Percentiles rank a stretch among this genome's conserved stretches.
Evolutionary conservation across 1,284 basidiomycete species (phyloP).

Genomic region (Malassezia psittaci): DNA sequence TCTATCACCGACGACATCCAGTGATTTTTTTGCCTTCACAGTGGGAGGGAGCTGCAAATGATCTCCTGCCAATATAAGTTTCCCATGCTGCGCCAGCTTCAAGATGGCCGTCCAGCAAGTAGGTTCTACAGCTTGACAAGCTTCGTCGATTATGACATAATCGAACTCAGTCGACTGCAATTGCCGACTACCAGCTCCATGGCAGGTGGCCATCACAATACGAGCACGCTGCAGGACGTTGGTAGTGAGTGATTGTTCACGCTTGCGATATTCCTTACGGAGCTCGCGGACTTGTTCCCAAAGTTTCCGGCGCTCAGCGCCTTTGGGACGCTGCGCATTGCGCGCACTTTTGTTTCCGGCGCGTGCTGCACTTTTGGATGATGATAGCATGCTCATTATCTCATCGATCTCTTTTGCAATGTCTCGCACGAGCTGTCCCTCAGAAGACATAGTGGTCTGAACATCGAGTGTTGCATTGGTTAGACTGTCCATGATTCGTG

Average conservation of each 20-base stretch:
- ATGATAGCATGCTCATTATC: slow-evolving; percentile 12
- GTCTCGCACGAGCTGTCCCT: slow-evolving; percentile 37
- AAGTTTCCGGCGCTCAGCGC: slow-evolving; percentile 68
- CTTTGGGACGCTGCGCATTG: slow-evolving; percentile 49
- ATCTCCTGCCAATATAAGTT: slow-evolving; percentile 48
- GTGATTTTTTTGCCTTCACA: slow-evolving; percentile 50
- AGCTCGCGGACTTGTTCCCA: slow-evolving; percentile 85
- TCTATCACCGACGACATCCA: background rate
- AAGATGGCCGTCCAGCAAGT: slow-evolving; percentile 93
- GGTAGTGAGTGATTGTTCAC: slow-evolving; percentile 71
- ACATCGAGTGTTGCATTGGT: slow-evolving; percentile 75
- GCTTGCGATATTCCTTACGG: slow-evolving; percentile 81
- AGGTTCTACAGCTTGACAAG: slow-evolving; percentile 85
- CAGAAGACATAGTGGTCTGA: slow-evolving; percentile 55
- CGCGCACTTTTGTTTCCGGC: slow-evolving; percentile 38
- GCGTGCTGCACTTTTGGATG: slow-evolving; percentile 16
- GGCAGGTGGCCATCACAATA: slow-evolving; percentile 82
- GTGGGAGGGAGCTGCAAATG: slow-evolving; percentile 68
- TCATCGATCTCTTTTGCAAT: slow-evolving; percentile 28
- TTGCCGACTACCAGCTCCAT: slow-evolving; percentile 53
- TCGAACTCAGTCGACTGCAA: slow-evolving; percentile 56
- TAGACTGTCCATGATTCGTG: slow-evolving; percentile 71
- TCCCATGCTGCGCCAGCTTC: slow-evolving; percentile 21
- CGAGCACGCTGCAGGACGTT: slow-evolving; percentile 68
- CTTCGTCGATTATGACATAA: slow-evolving; percentile 83